phyloP scores from a whole-genome alignment of 805 yeast genomes.

The Wickerhamiella dianesei region DNA sequence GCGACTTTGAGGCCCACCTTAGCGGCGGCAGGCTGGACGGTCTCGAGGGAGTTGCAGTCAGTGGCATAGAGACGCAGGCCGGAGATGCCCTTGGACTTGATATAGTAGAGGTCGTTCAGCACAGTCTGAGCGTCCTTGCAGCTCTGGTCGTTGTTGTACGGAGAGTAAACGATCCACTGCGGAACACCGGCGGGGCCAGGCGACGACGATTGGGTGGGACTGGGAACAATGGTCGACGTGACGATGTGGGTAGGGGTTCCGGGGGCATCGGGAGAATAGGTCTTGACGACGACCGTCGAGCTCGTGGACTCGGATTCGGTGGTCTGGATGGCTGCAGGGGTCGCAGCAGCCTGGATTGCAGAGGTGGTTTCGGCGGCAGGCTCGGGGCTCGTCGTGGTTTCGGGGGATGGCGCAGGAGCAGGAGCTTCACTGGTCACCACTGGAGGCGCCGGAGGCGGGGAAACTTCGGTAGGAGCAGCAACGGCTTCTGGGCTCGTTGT shows the following conservation, averaged over 20 bases:
- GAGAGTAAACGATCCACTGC: conserved; percentile 31
- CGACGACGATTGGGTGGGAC: conserved; percentile 15
- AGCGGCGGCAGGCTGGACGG: conserved; percentile 48
- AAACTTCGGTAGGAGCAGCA: conserved; percentile 14
- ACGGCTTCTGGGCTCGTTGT: conserved; percentile 9
- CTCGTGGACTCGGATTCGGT: conserved; percentile 9
- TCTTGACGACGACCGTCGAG: conserved; percentile 19
- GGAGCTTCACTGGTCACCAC: conserved; percentile 19
- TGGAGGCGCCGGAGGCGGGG: conserved; percentile 17
- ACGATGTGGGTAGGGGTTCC: conserved; percentile 18
- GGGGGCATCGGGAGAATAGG: conserved; percentile 17
- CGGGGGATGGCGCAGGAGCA: conserved; percentile 15
- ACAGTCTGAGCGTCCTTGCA: conserved; percentile 54
- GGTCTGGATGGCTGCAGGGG: background rate
- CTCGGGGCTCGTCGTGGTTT: conserved; percentile 17
- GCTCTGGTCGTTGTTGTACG: conserved; percentile 52
- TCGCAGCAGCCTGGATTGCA: conserved; percentile 1
- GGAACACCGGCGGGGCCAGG: conserved; percentile 17
- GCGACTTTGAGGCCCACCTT: conserved; percentile 55
- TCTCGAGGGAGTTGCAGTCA: conserved; percentile 60
- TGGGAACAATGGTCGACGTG: conserved; percentile 15
- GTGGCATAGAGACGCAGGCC: conserved; percentile 72
- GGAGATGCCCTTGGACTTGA: conserved; percentile 47
- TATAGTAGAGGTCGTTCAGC: conserved; percentile 41
- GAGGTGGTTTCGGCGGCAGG: too few relatives aligned